Evolutionary conservation across 306 rosid genomes (phyloP), one percentile per base, ranked within the genome.

Genomic region (Prunus campanulata): DNA sequence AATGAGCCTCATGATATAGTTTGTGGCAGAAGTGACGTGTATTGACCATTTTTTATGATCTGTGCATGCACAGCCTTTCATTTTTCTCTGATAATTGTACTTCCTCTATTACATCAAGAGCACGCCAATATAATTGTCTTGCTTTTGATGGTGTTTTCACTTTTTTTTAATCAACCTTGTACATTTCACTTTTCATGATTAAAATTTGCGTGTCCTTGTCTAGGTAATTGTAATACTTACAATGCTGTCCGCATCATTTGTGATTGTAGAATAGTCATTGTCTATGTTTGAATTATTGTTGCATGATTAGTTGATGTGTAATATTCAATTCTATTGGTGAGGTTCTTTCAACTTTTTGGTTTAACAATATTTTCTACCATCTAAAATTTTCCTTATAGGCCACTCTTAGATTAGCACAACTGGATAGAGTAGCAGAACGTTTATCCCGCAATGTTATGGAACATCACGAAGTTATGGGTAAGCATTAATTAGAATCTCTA

Each of bases 381-480:
- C 42, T 66, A 20, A 68, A 46, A 19, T 13, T 10, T 48, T 11
- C 74, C 61, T 75, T 44, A 61, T 75, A 96, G 98, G 99, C 98
- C 67, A 66, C 99, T 71, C 95, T 91, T 81, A 89, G 96, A 87
- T 87, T 96, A 78, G 84, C 90, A 50, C 99, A 96, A 75, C 87
- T 96, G 84, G 99, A 96, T 85, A 96, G 71, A 83, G 98, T 96
- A 63, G 91, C 98, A 27, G 99, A 96, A 79, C 78, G 66, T 52
- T 86, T 96, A 72, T 96, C 99, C 71, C 90, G 82, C 72, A 95
- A 96, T 68, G 97, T 96, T 74, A 96, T 96, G 97, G 90, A 96
- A 86, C 92, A 96, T 83, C 96, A 96, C 81, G 97, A 96, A 96
- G 99, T 96, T 83, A 96, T 96, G 98, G 99, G 99, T 96, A 87